Evolutionary conservation across 163 green algal species (phyloP).

Genomic region (Scenedesmus sp.): DNA sequence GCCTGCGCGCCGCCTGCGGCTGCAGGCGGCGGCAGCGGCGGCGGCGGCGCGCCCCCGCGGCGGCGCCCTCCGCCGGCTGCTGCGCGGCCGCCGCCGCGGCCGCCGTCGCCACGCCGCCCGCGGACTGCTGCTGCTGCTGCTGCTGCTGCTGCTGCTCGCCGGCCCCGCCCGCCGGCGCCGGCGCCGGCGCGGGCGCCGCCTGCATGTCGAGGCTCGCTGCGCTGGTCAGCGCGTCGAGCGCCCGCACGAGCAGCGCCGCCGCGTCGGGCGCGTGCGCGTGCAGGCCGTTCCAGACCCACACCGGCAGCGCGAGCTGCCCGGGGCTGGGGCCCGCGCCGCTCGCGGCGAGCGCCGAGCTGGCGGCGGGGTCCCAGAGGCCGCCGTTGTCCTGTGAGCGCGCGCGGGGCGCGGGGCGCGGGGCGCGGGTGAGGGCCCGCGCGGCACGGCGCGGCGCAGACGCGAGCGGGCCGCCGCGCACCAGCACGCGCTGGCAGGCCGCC

Average conservation of each 20-base stretch:
- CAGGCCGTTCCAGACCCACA: slow-evolving; percentile 47
- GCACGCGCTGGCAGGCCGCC: slow-evolving; percentile 34
- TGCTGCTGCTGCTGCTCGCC: slow-evolving; percentile 14
- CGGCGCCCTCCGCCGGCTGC: not conserved
- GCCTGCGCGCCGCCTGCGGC: no score
- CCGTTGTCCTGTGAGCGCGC: slow-evolving; percentile 15
- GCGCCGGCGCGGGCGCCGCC: not conserved
- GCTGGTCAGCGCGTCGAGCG: slow-evolving; percentile 30
- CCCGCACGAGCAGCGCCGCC: not conserved
- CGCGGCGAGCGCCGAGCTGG: slow-evolving; percentile 6
- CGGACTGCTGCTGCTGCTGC: slow-evolving; percentile 16
- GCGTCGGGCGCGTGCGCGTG: slow-evolving; percentile 26
- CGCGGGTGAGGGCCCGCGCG: not conserved
- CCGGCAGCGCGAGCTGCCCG: slow-evolving; percentile 31
- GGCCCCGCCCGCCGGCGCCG: not conserved
- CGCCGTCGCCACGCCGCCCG: not conserved
- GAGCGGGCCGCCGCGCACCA: slow-evolving; percentile 15
- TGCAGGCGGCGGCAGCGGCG: not conserved
- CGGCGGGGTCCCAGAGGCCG: slow-evolving; percentile 22
- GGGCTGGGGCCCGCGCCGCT: not conserved
- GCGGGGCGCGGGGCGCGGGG: not conserved
- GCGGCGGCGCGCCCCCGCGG: not conserved
- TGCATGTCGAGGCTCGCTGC: slow-evolving; percentile 30
- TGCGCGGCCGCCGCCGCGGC: not conserved
- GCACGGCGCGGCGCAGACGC: not conserved